These are phyloP conservation scores for Rutstroemia sydowiana DNA, from an alignment of 2,329 filamentous ascomycete species.

Conservation along the genomic window DNA sequence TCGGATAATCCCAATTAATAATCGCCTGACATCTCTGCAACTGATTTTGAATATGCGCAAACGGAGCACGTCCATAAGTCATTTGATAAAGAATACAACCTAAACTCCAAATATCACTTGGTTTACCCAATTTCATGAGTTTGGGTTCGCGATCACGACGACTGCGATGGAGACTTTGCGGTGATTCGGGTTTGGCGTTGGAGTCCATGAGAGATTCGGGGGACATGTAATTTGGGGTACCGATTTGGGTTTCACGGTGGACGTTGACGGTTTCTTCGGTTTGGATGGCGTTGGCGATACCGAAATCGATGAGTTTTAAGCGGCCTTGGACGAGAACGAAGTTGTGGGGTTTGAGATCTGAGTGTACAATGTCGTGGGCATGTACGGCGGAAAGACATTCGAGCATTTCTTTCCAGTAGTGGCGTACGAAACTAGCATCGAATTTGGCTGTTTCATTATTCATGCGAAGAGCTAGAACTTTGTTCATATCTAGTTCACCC, in stretches of 20 bases:
- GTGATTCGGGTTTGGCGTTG: constrained; percentile 45
- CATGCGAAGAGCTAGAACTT: constrained; percentile 67
- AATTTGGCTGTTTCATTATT: constrained; percentile 68
- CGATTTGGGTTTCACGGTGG: constrained; percentile 89
- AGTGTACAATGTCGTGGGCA: constrained; percentile 86
- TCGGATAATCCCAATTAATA: constrained; percentile 66
- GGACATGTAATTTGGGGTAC: constrained; percentile 98
- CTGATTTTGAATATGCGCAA: constrained; percentile 82
- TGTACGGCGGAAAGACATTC: constrained; percentile 90
- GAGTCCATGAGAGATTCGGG: constrained; percentile 88
- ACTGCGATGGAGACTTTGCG: background rate
- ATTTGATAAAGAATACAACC: constrained; percentile 97
- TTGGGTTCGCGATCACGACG: constrained; percentile 45
- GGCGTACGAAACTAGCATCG: constrained; percentile 87
- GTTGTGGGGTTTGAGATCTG: constrained; percentile 93
- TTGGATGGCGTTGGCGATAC: constrained; percentile 95
- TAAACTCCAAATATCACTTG: constrained; percentile 91
- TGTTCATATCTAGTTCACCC: constrained; percentile 88
- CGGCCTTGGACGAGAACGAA: constrained; percentile 87
- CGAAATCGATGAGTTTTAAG: constrained; percentile 96
- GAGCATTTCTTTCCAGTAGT: constrained; percentile 99
- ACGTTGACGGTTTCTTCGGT: constrained; percentile 95
- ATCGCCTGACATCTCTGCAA: constrained; percentile 83
- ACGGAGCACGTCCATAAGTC: constrained; percentile 94
- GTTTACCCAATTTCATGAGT: constrained; percentile 92